These are phyloP conservation scores for Chlamydomonas urium DNA, from an alignment of 139 green algal species.

Conservation along the genomic window DNA sequence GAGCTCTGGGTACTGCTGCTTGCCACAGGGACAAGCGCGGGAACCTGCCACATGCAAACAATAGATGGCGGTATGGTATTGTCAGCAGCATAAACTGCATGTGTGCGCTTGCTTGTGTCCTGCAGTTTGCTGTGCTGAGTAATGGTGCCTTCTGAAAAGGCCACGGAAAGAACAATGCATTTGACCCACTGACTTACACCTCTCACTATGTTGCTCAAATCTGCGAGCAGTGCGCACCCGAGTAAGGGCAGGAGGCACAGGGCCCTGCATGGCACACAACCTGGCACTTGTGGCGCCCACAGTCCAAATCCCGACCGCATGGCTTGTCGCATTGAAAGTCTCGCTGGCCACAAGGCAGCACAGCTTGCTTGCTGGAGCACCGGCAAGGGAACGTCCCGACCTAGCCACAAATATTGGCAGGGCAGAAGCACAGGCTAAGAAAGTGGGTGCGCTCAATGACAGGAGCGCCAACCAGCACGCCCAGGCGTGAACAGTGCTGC, in stretches of 20 bases:
- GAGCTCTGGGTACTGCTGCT: constrained; percentile 37
- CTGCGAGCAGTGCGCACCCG: neutral
- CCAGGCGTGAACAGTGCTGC: neutral
- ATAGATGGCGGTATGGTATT: constrained; percentile 9
- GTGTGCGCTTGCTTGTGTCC: neutral
- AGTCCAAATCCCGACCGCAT: no score
- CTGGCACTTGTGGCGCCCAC: neutral
- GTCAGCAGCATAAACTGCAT: neutral
- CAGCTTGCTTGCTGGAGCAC: no score
- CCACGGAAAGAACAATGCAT: neutral
- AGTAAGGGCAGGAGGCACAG: neutral
- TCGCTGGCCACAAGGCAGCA: no score
- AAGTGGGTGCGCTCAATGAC: neutral
- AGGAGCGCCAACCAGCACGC: neutral
- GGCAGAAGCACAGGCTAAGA: neutral
- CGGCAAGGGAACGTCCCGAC: neutral
- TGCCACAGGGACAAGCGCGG: constrained; percentile 79
- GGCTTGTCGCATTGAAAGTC: no score
- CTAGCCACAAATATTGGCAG: neutral
- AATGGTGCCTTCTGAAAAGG: neutral
- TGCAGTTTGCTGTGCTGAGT: neutral
- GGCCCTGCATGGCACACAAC: neutral
- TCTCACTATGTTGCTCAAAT: neutral
- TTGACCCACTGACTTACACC: no score
- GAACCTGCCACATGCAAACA: constrained; percentile 46